Conservation (phyloP, 352 stramenopile genomes). For the Phytopythium mirpurense region DNA sequence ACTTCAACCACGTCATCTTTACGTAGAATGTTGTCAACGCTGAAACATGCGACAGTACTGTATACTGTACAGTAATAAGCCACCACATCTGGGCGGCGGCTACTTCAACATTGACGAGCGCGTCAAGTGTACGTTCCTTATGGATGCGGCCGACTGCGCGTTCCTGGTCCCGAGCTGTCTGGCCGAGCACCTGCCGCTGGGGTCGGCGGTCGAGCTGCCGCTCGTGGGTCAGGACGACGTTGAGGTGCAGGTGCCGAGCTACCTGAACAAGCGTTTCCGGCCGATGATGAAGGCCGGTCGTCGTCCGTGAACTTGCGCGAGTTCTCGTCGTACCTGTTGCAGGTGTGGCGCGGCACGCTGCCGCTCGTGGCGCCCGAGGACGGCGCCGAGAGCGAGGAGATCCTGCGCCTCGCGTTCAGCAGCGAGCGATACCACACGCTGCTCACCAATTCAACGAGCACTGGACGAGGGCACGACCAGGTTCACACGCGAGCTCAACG, state of each 20-base stretch:
- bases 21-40: no score
- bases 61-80: no score
- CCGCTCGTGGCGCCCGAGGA: constrained; percentile 43
- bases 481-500: constrained; percentile 68
- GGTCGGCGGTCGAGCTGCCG: constrained; percentile 55
- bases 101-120: constrained; percentile 80
- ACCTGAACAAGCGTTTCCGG: constrained; percentile 64
- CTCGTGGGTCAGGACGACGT: constrained; percentile 47
- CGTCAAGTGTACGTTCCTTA: constrained; percentile 70
- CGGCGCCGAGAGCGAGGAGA: constrained; percentile 63
- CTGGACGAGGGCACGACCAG: constrained; percentile 81
- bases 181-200: constrained; percentile 35
- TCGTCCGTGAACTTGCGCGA: constrained; percentile 71
- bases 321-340: constrained; percentile 68
- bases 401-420: constrained; percentile 68
- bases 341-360: constrained; percentile 55
- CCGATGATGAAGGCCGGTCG: constrained; percentile 76
- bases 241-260: constrained; percentile 48
- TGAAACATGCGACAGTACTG: no score
- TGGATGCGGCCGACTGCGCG: constrained; percentile 58
- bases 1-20: no score
- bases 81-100: constrained; percentile 7
- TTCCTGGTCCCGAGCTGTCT: constrained; percentile 71
- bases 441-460: constrained; percentile 83
- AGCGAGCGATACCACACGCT: constrained; percentile 72